A percentile compares a stretch with the other conserved stretches of the same genome.
phyloP scores from a whole-genome alignment of 176 grass and related monocot genomes.

The Lolium perenne region DNA sequence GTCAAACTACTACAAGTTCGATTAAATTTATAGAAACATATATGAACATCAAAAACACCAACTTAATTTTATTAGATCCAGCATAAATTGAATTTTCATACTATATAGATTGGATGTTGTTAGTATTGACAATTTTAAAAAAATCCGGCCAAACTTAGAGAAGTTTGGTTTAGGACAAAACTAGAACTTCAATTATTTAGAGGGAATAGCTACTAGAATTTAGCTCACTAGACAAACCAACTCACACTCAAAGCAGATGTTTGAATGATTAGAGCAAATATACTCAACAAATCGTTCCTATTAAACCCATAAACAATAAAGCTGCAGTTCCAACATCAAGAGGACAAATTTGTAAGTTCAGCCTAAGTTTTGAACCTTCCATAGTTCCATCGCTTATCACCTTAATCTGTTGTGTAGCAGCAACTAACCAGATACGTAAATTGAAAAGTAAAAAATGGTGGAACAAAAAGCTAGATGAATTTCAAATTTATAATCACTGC shows the following conservation, averaged over 20 bases:
- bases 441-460: not conserved
- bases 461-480: not conserved
- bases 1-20: too few species aligned
- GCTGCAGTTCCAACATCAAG: constrained; percentile 8
- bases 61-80: too few species aligned
- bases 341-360: not conserved
- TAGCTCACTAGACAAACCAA: constrained; percentile 26
- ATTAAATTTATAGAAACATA: too few species aligned
- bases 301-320: constrained; percentile 19
- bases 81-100: too few species aligned
- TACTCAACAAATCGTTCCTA: constrained; percentile 15
- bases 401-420: not conserved
- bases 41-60: too few species aligned
- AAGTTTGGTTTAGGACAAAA: too few species aligned
- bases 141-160: too few species aligned
- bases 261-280: constrained; percentile 1
- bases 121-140: too few species aligned
- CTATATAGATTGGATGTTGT: too few species aligned
- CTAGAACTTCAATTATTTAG: too few species aligned
- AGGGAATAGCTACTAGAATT: not conserved
- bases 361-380: not conserved
- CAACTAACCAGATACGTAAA: not conserved
- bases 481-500: not conserved
- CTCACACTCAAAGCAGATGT: not conserved
- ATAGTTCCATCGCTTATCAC: not conserved